Conservation (phyloP, 305 asterid genomes). For the Ilex paraguariensis region DNA sequence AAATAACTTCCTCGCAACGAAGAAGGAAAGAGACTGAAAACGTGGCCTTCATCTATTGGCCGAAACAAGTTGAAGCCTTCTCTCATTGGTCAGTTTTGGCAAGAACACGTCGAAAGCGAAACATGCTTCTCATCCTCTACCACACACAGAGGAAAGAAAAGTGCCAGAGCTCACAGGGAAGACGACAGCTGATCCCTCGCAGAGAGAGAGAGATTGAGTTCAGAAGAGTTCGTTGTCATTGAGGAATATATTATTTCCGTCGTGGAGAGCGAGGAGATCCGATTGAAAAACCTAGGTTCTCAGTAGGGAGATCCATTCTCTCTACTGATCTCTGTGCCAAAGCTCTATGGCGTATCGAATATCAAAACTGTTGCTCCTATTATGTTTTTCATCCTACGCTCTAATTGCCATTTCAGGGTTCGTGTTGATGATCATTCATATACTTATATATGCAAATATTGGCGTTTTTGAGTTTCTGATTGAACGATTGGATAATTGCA, state of each 20-base stretch:
- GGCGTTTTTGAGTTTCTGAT: background rate
- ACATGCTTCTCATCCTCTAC: no score
- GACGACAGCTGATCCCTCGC: no score
- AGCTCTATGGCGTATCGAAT: conserved; percentile 60
- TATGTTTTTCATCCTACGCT: conserved; percentile 43
- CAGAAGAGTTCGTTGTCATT: no score
- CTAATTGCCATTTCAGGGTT: conserved; percentile 23
- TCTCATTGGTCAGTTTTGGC: conserved; percentile 53
- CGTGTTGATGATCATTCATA: background rate
- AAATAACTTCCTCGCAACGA: no score
- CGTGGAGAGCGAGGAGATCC: background rate
- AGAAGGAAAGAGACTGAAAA: background rate
- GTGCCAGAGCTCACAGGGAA: no score
- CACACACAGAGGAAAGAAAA: no score
- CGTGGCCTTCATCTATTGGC: conserved; percentile 30
- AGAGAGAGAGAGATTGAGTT: no score
- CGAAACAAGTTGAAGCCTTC: conserved; percentile 15
- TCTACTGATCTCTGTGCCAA: conserved; percentile 35
- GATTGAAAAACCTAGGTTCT: conserved; percentile 29
- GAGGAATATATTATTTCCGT: background rate
- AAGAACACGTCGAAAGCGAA: conserved; percentile 41
- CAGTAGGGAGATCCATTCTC: conserved; percentile 8
- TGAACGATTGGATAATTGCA: conserved; percentile 16
- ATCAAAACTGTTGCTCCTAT: conserved; percentile 44
- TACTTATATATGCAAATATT: background rate